Evolutionary conservation across 2,329 filamentous ascomycete species (phyloP), one percentile per base, ranked within the genome.

Genomic region (Sclerotinia minor): DNA sequence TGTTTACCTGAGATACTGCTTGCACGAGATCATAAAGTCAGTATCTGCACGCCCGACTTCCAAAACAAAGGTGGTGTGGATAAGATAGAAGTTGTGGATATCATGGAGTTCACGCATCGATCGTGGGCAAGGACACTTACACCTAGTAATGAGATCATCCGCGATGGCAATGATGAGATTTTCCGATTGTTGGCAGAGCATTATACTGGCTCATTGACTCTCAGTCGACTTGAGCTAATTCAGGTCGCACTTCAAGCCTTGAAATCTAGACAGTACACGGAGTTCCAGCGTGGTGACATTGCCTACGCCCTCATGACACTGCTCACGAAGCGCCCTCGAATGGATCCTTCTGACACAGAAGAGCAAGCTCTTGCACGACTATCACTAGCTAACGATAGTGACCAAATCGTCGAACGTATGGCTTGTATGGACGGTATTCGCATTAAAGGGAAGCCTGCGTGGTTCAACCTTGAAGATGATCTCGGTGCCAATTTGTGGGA

Each of bases 221-320:
- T 68, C 13, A 65, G 52, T 55, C 61, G 67, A 38, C 54, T 68
- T 9, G 67, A 68, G 44, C 38, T 68, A 8, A 68, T 68, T 15
- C 67, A 68, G 38, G 26, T 59, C 29, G 63, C 44, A 26, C 54
- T 68, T 38, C 19, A n/a, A 45, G 67, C 67, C 24, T 29, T 68
- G 17, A 57, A 57, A n/a, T 68, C 67, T 32, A 64, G 67, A 17
- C 29, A 59, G 9, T 66, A 29, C 21, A 66, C 54, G 15, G 52
- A 67, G 47, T 69, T 69, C 4, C 68, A 67, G 47, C 58, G 50
- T 4, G 76, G 73, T 5, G 77, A 78, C 61, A 71, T 77, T 0
- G 74, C 77, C 5, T 77, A 78, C 26, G 77, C 77, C 3, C 73
- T 78, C 2, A 78, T 78, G 76, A 70, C 71, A 24, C 70, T 78